Percentiles rank a stretch among this genome's conserved stretches.
These are phyloP conservation scores for Escallonia rubra DNA, from an alignment of 129 eudicot genomes.

Conservation along the genomic window DNA sequence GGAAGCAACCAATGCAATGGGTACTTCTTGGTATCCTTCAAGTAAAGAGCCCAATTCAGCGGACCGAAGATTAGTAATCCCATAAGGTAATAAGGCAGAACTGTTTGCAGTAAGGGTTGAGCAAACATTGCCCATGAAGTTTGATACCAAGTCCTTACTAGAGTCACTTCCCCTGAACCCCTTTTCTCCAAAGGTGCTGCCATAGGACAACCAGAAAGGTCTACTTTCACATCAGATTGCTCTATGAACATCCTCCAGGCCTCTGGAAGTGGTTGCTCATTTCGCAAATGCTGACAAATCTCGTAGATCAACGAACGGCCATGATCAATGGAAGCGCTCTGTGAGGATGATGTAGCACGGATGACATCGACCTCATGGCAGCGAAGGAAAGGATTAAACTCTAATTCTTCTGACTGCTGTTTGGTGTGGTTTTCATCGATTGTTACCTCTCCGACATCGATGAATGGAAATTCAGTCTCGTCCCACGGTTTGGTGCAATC, in stretches of 20 bases:
- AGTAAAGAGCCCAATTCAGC: conserved; percentile 32
- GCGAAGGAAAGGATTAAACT: conserved; percentile 71
- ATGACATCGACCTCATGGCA: conserved; percentile 64
- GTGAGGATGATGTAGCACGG: conserved; percentile 67
- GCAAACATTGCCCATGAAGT: conserved; percentile 58
- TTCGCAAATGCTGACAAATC: conserved; percentile 78
- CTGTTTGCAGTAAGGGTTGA: conserved; percentile 70
- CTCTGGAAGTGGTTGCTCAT: conserved; percentile 65
- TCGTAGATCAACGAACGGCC: conserved; percentile 80
- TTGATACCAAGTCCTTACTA: conserved; percentile 53
- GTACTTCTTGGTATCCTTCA: conserved; percentile 26
- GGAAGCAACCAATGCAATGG: conserved; percentile 68
- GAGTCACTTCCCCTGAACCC: conserved; percentile 31
- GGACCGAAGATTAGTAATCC: conserved; percentile 51
- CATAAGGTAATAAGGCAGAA: conserved; percentile 60
- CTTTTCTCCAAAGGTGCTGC: conserved; percentile 30
- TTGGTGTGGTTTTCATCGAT: conserved; percentile 49
- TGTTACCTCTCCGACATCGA: conserved; percentile 66
- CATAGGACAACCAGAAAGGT: conserved; percentile 81
- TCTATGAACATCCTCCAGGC: conserved; percentile 77
- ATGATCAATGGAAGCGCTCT: conserved; percentile 84
- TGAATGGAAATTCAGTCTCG: conserved; percentile 42
- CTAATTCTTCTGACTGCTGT: conserved; percentile 51
- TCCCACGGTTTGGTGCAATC: conserved; percentile 91
- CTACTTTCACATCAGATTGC: conserved; percentile 80